Conservation (phyloP, 768 basidiomycete species). For the Wakefieldia striispora region DNA sequence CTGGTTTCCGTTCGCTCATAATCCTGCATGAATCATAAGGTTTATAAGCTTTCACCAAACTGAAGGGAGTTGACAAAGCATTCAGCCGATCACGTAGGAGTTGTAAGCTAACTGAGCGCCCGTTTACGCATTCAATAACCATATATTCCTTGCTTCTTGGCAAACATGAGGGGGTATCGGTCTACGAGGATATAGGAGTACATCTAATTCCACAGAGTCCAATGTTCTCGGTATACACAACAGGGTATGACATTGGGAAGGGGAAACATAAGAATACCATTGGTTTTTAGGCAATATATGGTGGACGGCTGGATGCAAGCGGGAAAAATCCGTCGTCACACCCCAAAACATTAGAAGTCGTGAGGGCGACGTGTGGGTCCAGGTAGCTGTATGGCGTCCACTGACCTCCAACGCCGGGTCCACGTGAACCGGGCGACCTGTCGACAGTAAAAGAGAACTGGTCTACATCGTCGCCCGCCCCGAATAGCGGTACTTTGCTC, state of each 20-base stretch:
- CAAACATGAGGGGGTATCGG: conserved; percentile 19
- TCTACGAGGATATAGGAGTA: conserved; percentile 22
- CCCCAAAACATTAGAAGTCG: conserved; percentile 31
- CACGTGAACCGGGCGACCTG: conserved; percentile 10
- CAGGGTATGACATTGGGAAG: background rate
- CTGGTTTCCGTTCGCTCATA: background rate
- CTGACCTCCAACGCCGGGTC: conserved; percentile 7
- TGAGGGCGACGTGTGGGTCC: conserved; percentile 31
- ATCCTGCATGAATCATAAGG: too few species aligned
- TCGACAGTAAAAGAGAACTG: conserved; percentile 48
- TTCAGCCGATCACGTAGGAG: conserved; percentile 17
- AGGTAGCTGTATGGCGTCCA: conserved; percentile 36
- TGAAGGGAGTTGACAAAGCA: background rate
- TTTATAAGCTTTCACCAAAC: too few species aligned
- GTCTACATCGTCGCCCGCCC: conserved; percentile 46
- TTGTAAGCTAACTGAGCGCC: too few species aligned
- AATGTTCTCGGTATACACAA: conserved; percentile 7
- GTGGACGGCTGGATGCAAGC: conserved; percentile 44
- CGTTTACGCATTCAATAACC: background rate
- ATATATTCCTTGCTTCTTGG: background rate
- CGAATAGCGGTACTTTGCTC: conserved; percentile 41
- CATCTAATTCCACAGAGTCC: conserved; percentile 16
- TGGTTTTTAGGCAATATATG: conserved; percentile 27
- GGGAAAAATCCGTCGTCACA: conserved; percentile 41
- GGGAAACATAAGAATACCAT: background rate